Conservation (phyloP, 208 protist species). For the Perkinsela sp. region DNA sequence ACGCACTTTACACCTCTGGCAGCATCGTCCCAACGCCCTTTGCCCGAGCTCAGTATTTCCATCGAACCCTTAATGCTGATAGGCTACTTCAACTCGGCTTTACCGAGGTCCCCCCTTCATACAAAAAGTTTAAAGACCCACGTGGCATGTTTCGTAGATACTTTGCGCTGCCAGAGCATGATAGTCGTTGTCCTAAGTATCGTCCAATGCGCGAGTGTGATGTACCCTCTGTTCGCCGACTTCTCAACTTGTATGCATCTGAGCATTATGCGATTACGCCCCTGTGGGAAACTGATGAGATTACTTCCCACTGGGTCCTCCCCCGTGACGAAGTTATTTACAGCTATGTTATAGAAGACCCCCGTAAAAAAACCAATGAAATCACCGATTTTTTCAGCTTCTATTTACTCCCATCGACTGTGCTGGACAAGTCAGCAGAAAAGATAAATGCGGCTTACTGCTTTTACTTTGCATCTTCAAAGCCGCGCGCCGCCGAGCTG, state of each 20-base stretch:
- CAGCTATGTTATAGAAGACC: conserved; percentile 74
- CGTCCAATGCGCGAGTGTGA: conserved; percentile 47
- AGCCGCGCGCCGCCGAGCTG: conserved; percentile 31
- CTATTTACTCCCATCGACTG: conserved; percentile 84
- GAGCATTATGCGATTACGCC: conserved; percentile 39
- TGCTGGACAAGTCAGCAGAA: conserved; percentile 75
- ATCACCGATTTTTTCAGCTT: conserved; percentile 90
- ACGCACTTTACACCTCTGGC: conserved; percentile 93
- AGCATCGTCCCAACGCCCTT: conserved; percentile 83
- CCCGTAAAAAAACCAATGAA: conserved; percentile 7
- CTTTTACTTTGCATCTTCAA: conserved; percentile 83
- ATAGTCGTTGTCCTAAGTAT: conserved; percentile 18
- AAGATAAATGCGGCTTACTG: conserved; percentile 78
- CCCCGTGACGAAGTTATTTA: conserved; percentile 69
- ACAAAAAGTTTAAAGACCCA: conserved; percentile 40
- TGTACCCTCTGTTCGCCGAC: conserved; percentile 17
- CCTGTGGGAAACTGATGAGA: conserved; percentile 49
- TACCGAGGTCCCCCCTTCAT: conserved; percentile 18
- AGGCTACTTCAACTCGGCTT: conserved; percentile 77
- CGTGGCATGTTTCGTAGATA: conserved; percentile 36
- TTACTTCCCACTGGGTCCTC: conserved; percentile 81
- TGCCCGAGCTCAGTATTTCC: conserved; percentile 69
- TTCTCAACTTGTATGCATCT: conserved; percentile 51
- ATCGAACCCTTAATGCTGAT: conserved; percentile 86
- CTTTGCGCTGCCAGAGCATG: conserved; percentile 21